Evolutionary conservation across 179 eudicot species (phyloP).

Genomic region (Beta lomatogona): DNA sequence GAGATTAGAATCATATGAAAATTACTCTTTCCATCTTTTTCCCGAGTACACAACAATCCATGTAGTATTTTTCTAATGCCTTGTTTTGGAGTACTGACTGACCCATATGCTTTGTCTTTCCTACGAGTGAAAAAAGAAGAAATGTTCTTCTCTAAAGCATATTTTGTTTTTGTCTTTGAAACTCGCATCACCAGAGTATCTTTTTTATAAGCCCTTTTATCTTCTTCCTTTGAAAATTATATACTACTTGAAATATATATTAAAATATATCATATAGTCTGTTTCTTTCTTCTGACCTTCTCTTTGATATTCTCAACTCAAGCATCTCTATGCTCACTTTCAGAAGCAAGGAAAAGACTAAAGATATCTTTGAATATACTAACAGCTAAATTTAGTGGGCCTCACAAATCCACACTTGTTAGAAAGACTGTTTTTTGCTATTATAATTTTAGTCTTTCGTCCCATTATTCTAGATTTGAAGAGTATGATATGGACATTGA

Average conservation of each 20-base stretch:
- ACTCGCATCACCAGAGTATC: constrained; percentile 35
- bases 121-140: constrained; percentile 35
- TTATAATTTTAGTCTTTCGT: constrained; percentile 16
- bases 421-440: constrained; percentile 15
- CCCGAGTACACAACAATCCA: constrained; percentile 32
- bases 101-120: constrained; percentile 48
- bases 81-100: constrained; percentile 28
- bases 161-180: constrained; percentile 47
- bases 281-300: constrained; percentile 41
- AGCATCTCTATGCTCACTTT: constrained; percentile 51
- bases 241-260: too few relatives aligned
- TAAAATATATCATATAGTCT: constrained; percentile 12
- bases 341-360: constrained; percentile 32
- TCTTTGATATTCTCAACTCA: constrained; percentile 39
- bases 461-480: constrained; percentile 31
- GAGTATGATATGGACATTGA: constrained; percentile 35
- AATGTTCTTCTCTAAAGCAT: constrained; percentile 50
- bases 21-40: constrained; percentile 25
- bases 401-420: constrained; percentile 40
- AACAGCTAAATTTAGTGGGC: constrained; percentile 35
- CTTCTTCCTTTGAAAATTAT: constrained; percentile 27
- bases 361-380: constrained; percentile 45
- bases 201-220: constrained; percentile 22
- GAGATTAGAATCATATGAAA: constrained; percentile 26
- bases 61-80: constrained; percentile 28